A percentile compares a stretch with the other conserved stretches of the same genome.
Evolutionary conservation across 2,329 filamentous ascomycete species (phyloP).

Genomic region (Phaeosphaeriaceae sp.): DNA sequence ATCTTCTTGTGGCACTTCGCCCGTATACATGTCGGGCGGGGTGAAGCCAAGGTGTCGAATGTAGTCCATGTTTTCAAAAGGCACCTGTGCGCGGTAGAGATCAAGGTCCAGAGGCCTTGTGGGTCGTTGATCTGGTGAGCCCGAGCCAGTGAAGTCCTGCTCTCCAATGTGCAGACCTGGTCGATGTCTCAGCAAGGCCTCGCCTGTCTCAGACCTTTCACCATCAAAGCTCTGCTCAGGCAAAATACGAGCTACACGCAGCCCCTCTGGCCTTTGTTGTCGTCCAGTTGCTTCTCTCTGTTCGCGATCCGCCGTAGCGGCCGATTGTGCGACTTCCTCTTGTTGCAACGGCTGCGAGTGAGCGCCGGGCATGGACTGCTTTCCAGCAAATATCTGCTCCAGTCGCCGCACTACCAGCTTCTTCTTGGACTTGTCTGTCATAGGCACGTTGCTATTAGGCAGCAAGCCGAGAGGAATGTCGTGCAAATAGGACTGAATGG

Average conservation of each 20-base stretch:
- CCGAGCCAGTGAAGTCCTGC: slow-evolving; percentile 38
- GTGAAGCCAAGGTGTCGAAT: slow-evolving; percentile 76
- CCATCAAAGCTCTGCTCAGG: slow-evolving; percentile 22
- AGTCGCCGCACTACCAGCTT: slow-evolving; percentile 77
- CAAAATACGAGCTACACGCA: slow-evolving; percentile 57
- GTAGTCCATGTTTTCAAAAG: slow-evolving; percentile 79
- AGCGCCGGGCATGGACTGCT: slow-evolving; percentile 53
- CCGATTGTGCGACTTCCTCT: slow-evolving; percentile 64
- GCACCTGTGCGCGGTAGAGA: slow-evolving; percentile 76
- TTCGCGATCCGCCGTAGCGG: slow-evolving; percentile 55
- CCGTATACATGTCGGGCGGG: slow-evolving; percentile 62
- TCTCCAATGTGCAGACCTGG: slow-evolving; percentile 25
- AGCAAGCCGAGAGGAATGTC: slow-evolving; percentile 75
- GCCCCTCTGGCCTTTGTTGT: slow-evolving; percentile 47
- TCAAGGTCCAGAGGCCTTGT: slow-evolving; percentile 80
- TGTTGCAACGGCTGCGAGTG: slow-evolving; percentile 62
- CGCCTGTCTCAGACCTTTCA: slow-evolving; percentile 7
- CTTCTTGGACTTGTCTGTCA: slow-evolving; percentile 78
- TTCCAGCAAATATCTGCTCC: slow-evolving; percentile 84
- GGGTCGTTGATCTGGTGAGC: slow-evolving; percentile 72
- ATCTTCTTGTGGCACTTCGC: slow-evolving; percentile 64
- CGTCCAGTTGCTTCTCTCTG: slow-evolving; percentile 51
- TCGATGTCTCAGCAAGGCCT: slow-evolving; percentile 28
- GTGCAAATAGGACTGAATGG: slow-evolving; percentile 72
- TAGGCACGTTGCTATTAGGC: slow-evolving; percentile 62